These are phyloP conservation scores for Umbelopsis sp. DNA, from an alignment of 192 early-diverging fungal species.

Conservation along the genomic window DNA sequence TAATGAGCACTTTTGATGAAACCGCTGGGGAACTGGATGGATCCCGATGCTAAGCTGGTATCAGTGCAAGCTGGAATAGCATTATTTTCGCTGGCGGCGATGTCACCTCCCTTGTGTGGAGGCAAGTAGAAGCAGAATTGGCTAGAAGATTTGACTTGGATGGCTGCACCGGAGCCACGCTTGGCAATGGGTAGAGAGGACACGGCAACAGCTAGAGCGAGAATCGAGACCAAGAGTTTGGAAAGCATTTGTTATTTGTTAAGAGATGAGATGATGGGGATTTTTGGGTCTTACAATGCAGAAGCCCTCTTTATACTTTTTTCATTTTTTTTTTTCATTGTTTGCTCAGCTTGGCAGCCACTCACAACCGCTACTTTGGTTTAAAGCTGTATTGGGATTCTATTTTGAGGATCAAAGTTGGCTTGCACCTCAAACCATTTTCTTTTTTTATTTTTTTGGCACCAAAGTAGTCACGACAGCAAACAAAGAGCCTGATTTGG, in stretches of 20 bases:
- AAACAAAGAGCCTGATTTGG: too few species aligned
- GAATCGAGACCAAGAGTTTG: background rate
- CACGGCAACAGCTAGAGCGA: background rate
- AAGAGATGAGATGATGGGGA: background rate
- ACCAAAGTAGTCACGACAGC: too few species aligned
- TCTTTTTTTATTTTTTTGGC: too few species aligned
- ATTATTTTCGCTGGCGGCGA: constrained; percentile 42
- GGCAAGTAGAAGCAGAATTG: constrained; percentile 41
- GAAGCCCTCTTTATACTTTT: background rate
- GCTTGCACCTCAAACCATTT: too few species aligned
- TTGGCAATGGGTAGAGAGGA: background rate
- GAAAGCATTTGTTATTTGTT: background rate
- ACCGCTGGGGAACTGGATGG: constrained; percentile 36
- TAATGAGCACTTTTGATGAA: constrained; percentile 54
- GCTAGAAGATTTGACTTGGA: background rate
- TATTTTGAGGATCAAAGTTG: too few species aligned
- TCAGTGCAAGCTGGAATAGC: constrained; percentile 53
- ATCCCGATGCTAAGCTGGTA: constrained; percentile 31
- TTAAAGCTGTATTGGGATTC: too few species aligned
- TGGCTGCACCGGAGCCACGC: background rate
- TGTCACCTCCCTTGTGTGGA: constrained; percentile 37
- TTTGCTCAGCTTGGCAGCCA: too few species aligned
- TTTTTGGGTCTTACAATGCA: background rate
- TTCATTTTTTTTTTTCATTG: background rate
- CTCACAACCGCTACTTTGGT: too few species aligned